These are phyloP conservation scores for Wickerhamiella kurtzmanii DNA, from an alignment of 805 yeast species.

Conservation along the genomic window DNA sequence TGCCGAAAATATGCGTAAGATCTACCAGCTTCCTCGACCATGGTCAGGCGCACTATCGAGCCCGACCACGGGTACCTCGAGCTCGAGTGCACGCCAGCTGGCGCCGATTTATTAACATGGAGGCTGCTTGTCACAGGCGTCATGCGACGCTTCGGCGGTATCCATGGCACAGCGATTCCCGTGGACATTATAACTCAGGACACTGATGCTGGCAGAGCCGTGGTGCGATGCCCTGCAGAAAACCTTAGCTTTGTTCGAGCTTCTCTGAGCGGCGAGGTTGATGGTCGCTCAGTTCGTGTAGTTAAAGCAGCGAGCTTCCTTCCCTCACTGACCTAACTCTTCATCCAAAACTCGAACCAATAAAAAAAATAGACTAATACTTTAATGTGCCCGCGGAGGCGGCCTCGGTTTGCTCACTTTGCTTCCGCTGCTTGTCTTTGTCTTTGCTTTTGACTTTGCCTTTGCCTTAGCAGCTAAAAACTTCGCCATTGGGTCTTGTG, in stretches of 20 bases:
- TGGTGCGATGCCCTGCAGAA: conserved; percentile 14
- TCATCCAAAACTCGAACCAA: neutral
- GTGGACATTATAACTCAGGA: conserved; percentile 19
- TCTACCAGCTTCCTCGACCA: too few relatives aligned
- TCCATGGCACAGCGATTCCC: conserved; percentile 22
- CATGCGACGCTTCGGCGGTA: conserved; percentile 20
- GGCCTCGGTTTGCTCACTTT: too few relatives aligned
- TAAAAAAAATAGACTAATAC: too few relatives aligned
- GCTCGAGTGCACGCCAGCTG: conserved; percentile 13
- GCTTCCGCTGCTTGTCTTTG: too few relatives aligned
- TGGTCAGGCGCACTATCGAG: conserved; percentile 6
- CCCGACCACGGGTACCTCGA: conserved; percentile 25
- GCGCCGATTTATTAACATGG: conserved; percentile 24
- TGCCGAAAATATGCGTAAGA: neutral
- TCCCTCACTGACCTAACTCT: conserved; percentile 1
- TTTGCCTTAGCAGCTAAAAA: neutral
- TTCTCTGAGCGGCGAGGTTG: conserved; percentile 6
- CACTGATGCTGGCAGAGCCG: conserved; percentile 4
- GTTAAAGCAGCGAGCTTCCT: conserved; percentile 1
- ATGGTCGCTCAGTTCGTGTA: conserved; percentile 5
- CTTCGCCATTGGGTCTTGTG: neutral
- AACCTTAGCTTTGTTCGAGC: conserved; percentile 6
- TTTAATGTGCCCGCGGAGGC: too few relatives aligned
- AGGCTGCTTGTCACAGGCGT: conserved; percentile 17
- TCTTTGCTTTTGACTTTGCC: too few relatives aligned